Conservation (phyloP, 1,139 yeast genomes). For the Torulaspora pretoriensis region DNA sequence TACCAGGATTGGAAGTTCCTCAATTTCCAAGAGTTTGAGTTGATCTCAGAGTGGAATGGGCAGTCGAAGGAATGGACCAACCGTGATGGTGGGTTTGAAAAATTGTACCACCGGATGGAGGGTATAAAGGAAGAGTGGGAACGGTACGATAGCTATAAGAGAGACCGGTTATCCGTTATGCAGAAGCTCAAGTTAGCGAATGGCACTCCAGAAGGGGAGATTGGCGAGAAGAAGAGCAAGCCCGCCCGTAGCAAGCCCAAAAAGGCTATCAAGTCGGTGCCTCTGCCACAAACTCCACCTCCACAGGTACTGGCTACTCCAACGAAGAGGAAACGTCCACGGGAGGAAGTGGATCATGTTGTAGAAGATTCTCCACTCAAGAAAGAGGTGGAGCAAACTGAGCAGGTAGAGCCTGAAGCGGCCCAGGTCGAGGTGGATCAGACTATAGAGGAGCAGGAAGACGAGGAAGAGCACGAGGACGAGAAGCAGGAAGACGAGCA, state of each 20-base stretch:
- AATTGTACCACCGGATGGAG: constrained; percentile 21
- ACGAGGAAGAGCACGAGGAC: constrained; percentile 15
- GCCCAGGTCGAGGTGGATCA: constrained; percentile 9
- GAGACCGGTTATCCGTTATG: constrained; percentile 13
- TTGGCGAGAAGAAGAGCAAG: constrained; percentile 2
- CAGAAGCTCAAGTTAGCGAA: constrained; percentile 13
- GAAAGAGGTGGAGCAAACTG: constrained; percentile 7
- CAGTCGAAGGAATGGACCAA: constrained; percentile 30
- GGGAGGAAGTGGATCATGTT: background rate
- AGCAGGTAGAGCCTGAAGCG: constrained; percentile 12
- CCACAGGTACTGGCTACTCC: background rate
- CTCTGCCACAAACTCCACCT: constrained; percentile 1
- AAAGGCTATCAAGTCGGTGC: constrained; percentile 1
- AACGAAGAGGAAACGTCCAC: constrained; percentile 6
- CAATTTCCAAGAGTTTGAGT: constrained; percentile 35
- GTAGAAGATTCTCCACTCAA: background rate
- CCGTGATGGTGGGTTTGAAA: constrained; percentile 17
- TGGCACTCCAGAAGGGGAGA: constrained; percentile 2
- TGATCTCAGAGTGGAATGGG: constrained; percentile 35
- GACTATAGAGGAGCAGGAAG: constrained; percentile 13
- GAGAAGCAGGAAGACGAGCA: constrained; percentile 14
- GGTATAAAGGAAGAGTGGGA: constrained; percentile 22
- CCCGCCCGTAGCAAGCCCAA: constrained; percentile 2
- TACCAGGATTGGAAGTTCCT: constrained; percentile 37
- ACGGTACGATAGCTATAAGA: constrained; percentile 21